Evolutionary conservation across 352 stramenopile genomes (phyloP).

Genomic region (Aphanomyces cochlioides): DNA sequence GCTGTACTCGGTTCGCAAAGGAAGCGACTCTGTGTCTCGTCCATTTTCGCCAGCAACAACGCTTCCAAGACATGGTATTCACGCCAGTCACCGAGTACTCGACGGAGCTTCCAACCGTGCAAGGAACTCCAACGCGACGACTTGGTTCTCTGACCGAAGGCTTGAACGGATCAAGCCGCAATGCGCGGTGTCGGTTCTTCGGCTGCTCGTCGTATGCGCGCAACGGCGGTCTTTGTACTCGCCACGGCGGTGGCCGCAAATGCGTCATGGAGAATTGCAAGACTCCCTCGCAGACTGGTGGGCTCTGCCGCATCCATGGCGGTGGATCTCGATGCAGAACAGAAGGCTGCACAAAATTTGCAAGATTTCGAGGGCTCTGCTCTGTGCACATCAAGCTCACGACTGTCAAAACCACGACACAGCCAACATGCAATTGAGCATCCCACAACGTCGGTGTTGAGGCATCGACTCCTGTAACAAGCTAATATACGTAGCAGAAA

Average conservation of each 20-base stretch:
- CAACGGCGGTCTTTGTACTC: constrained; percentile 22
- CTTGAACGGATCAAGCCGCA: constrained; percentile 1
- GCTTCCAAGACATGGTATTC: neutral
- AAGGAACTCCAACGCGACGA: neutral
- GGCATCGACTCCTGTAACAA: too few relatives aligned
- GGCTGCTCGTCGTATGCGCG: constrained; percentile 20
- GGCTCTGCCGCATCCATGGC: constrained; percentile 23
- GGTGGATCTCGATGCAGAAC: constrained; percentile 8
- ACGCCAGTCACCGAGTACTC: neutral
- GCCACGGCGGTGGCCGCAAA: constrained; percentile 23
- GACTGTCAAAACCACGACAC: too few relatives aligned
- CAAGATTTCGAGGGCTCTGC: constrained; percentile 1
- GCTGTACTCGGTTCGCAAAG: constrained; percentile 8
- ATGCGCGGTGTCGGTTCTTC: neutral
- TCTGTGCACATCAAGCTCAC: neutral
- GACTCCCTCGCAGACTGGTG: constrained; percentile 17
- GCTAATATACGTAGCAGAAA: too few relatives aligned
- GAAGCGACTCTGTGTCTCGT: constrained; percentile 6
- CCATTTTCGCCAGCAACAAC: neutral
- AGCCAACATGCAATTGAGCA: too few relatives aligned
- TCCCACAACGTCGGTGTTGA: too few relatives aligned
- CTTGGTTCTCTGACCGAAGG: neutral
- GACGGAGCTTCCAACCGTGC: neutral
- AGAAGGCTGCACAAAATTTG: neutral
- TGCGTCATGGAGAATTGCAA: constrained; percentile 16